A percentile compares a stretch with the other conserved stretches of the same genome.
Evolutionary conservation across 805 yeast species (phyloP).

Genomic region (Blastobotrys chiropterorum): DNA sequence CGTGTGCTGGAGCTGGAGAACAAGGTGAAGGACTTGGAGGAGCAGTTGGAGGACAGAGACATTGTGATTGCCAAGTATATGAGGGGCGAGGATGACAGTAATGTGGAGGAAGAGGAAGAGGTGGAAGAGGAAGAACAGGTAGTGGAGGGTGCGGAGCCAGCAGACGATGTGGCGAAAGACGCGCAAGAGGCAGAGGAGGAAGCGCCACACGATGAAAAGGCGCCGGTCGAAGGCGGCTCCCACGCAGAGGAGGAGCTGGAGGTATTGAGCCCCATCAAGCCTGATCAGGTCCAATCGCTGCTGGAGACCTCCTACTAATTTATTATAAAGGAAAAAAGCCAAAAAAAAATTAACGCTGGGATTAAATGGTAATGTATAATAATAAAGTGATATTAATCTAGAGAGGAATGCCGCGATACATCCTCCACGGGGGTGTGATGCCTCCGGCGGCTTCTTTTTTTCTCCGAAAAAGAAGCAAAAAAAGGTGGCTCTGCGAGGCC

Average conservation of each 20-base stretch:
- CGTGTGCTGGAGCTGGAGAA: slow-evolving; percentile 1
- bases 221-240: not conserved
- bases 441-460: too few species aligned
- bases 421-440: too few species aligned
- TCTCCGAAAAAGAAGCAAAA: too few species aligned
- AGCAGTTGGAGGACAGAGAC: slow-evolving; percentile 7
- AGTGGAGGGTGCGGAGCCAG: slow-evolving; percentile 6
- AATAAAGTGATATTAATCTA: too few species aligned
- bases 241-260: slow-evolving; percentile 4
- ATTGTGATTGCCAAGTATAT: not conserved
- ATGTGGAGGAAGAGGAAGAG: slow-evolving; percentile 2
- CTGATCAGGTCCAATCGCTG: slow-evolving; percentile 5
- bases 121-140: slow-evolving; percentile 5
- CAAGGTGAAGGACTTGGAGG: slow-evolving; percentile 7
- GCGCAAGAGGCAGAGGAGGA: slow-evolving; percentile 1
- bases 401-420: too few species aligned
- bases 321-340: too few species aligned
- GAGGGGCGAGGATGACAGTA: not conserved
- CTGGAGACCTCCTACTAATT: slow-evolving; percentile 1
- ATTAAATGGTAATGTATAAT: not conserved
- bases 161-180: slow-evolving; percentile 7
- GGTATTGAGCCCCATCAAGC: slow-evolving; percentile 3
- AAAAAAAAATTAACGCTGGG: too few species aligned
- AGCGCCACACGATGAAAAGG: slow-evolving; percentile 1
- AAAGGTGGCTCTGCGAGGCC: too few species aligned